Conservation (phyloP, 1,284 basidiomycete species). For the Pseudozyma flocculosa region DNA sequence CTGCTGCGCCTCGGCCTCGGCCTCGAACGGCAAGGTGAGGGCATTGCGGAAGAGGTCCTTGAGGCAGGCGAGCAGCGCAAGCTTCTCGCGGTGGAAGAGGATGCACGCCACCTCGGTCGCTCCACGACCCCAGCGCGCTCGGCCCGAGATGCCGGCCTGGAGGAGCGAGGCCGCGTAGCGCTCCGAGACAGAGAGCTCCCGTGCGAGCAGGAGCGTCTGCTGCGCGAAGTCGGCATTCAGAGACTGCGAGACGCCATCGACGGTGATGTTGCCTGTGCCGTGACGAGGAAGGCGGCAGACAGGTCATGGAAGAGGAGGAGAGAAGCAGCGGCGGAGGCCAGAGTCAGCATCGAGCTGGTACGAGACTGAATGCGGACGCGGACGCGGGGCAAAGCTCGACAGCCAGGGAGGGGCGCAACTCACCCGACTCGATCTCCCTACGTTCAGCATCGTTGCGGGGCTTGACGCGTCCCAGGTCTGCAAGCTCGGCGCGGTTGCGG, state of each 20-base stretch:
- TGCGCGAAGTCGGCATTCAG: conserved; percentile 55
- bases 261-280: conserved; percentile 42
- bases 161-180: conserved; percentile 54
- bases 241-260: conserved; percentile 41
- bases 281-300: not conserved
- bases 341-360: too few species aligned
- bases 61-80: conserved; percentile 48
- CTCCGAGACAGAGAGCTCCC: conserved; percentile 49
- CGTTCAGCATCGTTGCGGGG: conserved; percentile 44
- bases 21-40: conserved; percentile 45
- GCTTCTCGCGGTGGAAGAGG: conserved; percentile 51
- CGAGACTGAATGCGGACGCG: too few species aligned
- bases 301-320: not conserved
- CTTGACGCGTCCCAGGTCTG: conserved; percentile 43
- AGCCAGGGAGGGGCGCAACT: too few species aligned
- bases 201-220: conserved; percentile 47
- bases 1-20: conserved; percentile 34
- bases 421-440: conserved; percentile 51
- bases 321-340: too few species aligned
- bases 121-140: conserved; percentile 48
- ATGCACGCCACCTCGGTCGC: conserved; percentile 52
- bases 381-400: not conserved
- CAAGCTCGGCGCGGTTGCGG: conserved; percentile 41
- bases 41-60: conserved; percentile 47
- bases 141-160: conserved; percentile 46